These are phyloP conservation scores for Bryopsis sp. DNA, from an alignment of 139 green algal genomes.

Conservation along the genomic window DNA sequence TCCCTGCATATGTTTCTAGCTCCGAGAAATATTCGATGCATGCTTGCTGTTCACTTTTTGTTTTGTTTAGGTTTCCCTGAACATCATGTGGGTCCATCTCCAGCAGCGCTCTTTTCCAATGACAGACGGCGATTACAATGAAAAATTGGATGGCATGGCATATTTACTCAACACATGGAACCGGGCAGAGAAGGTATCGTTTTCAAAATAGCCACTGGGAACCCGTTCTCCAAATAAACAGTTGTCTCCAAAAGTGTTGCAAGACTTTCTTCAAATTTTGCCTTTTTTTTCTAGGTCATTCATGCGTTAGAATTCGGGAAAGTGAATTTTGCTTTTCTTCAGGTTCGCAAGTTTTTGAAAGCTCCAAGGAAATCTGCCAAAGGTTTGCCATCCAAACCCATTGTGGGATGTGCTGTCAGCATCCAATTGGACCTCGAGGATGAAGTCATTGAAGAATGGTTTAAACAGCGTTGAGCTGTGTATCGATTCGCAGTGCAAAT, in stretches of 20 bases:
- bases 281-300: background rate
- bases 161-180: constrained; percentile 8
- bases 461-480: no score
- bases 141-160: constrained; percentile 5
- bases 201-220: no score
- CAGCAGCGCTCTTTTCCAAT: constrained; percentile 10
- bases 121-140: background rate
- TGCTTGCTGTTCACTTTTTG: background rate
- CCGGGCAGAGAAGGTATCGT: constrained; percentile 2
- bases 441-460: constrained; percentile 4
- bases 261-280: no score
- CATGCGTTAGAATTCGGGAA: background rate
- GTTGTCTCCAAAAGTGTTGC: no score
- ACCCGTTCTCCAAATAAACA: no score
- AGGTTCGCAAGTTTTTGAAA: constrained; percentile 9
- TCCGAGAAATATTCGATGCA: no score
- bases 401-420: constrained; percentile 6
- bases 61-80: constrained; percentile 9
- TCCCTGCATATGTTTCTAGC: no score
- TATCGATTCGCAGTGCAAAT: no score
- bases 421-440: constrained; percentile 2
- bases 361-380: background rate
- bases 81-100: constrained; percentile 13
- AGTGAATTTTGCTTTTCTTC: background rate
- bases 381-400: background rate